Conservation (phyloP, 1,284 basidiomycete genomes). For the Ustilago cynodontis region DNA sequence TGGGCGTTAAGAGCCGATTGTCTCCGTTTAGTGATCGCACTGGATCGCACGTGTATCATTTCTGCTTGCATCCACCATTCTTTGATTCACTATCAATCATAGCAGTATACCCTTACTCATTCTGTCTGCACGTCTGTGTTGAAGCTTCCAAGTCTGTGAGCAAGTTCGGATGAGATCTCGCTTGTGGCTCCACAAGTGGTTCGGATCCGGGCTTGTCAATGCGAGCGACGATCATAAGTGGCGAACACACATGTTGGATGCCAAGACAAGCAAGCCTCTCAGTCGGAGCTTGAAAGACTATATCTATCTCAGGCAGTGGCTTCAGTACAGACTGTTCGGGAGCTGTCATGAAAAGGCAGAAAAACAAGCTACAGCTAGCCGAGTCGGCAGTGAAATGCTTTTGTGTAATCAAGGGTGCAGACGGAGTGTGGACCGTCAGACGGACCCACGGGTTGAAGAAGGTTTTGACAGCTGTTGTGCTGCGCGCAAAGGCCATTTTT, state of each 20-base stretch:
- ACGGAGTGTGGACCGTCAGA: neutral
- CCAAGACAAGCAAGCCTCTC: neutral
- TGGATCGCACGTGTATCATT: no score
- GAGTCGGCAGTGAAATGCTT: neutral
- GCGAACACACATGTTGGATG: no score
- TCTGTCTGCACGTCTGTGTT: no score
- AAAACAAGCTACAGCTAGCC: neutral
- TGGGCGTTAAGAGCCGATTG: conserved; percentile 14
- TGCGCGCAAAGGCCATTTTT: neutral
- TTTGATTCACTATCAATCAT: neutral
- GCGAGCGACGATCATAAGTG: no score
- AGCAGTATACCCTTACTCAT: neutral
- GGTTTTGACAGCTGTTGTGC: neutral
- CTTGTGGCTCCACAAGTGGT: no score
- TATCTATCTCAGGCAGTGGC: neutral
- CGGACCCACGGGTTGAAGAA: conserved; percentile 2
- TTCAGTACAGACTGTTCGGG: neutral
- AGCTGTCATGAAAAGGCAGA: neutral
- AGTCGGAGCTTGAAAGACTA: neutral
- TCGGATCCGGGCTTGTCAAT: no score
- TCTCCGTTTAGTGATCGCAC: neutral
- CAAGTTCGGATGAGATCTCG: no score
- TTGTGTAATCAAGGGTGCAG: neutral
- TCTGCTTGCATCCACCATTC: no score
- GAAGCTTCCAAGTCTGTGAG: no score